Evolutionary conservation across 805 yeast genomes (phyloP).

Genomic region (Barnettozyma siamensis): DNA sequence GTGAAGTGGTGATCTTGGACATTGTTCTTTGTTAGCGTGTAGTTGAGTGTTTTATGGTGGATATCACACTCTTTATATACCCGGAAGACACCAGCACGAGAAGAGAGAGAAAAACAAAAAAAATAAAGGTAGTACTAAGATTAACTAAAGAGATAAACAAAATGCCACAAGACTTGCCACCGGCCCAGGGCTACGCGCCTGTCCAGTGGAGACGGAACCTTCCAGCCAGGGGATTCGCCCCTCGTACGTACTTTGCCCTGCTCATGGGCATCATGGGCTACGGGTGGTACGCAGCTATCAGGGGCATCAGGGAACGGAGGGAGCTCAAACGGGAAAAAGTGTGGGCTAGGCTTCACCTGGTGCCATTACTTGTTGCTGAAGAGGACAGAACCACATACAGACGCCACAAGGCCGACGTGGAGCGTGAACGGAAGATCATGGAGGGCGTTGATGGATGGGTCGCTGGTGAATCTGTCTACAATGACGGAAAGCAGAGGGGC

Average conservation of each 20-base stretch:
- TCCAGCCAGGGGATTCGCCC: slow-evolving; percentile 82
- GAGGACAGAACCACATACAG: slow-evolving; percentile 74
- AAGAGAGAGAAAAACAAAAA: neutral
- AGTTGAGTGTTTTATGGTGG: too few relatives aligned
- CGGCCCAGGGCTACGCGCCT: slow-evolving; percentile 78
- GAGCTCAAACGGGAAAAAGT: slow-evolving; percentile 70
- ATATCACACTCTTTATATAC: too few relatives aligned
- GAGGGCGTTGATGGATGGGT: slow-evolving; percentile 58
- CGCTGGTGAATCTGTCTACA: slow-evolving; percentile 41
- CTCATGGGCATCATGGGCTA: slow-evolving; percentile 58
- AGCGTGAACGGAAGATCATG: slow-evolving; percentile 66
- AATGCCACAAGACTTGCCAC: slow-evolving; percentile 72
- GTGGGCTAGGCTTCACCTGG: slow-evolving; percentile 70
- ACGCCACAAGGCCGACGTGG: slow-evolving; percentile 57
- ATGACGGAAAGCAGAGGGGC: slow-evolving; percentile 33
- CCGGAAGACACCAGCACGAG: neutral
- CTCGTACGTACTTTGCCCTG: slow-evolving; percentile 62
- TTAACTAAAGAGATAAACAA: neutral
- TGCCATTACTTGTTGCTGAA: slow-evolving; percentile 76
- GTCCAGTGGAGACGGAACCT: slow-evolving; percentile 86
- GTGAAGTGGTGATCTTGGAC: slow-evolving; percentile 39
- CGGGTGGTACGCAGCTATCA: slow-evolving; percentile 62
- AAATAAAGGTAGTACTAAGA: neutral
- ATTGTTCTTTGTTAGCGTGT: too few relatives aligned
- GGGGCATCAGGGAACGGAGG: slow-evolving; percentile 68